Conservation (phyloP, 108 stramenopile genomes). For the Nitzschia sp. region DNA sequence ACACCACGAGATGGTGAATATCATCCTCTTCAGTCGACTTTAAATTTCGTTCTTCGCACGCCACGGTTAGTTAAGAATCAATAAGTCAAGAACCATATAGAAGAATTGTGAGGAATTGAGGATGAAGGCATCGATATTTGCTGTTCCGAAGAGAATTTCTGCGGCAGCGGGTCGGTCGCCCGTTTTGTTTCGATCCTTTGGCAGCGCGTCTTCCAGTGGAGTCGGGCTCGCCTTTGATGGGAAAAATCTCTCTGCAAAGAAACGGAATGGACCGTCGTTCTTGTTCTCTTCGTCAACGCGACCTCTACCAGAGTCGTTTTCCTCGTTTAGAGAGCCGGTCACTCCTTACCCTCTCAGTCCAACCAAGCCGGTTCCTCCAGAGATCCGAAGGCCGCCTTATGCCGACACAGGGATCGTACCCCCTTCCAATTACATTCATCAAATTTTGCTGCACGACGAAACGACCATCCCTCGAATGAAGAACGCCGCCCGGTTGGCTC, state of each 20-base stretch:
- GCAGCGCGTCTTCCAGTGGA: constrained; percentile 1
- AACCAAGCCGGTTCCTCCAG: constrained; percentile 31
- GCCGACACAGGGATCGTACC: constrained; percentile 64
- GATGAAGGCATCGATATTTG: too few species aligned
- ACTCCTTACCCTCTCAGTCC: constrained; percentile 17
- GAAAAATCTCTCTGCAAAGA: neutral
- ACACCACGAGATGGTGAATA: too few species aligned
- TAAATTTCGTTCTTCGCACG: too few species aligned
- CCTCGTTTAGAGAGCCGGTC: constrained; percentile 20
- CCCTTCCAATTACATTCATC: constrained; percentile 27
- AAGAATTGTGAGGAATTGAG: too few species aligned
- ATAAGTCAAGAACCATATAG: too few species aligned
- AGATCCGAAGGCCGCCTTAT: constrained; percentile 67
- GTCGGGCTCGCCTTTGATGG: constrained; percentile 16
- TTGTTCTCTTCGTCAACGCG: neutral
- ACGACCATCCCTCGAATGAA: constrained; percentile 52
- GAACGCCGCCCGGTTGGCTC: constrained; percentile 62
- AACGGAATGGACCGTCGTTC: neutral
- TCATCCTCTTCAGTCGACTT: too few species aligned
- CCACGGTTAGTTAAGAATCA: too few species aligned
- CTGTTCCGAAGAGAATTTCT: too few species aligned
- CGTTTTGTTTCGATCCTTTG: too few species aligned
- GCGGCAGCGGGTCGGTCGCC: too few species aligned
- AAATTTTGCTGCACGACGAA: constrained; percentile 52
- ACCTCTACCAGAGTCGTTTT: neutral